Conservation (phyloP, 2,329 filamentous ascomycete species). For the Fusarium sambucinum region DNA sequence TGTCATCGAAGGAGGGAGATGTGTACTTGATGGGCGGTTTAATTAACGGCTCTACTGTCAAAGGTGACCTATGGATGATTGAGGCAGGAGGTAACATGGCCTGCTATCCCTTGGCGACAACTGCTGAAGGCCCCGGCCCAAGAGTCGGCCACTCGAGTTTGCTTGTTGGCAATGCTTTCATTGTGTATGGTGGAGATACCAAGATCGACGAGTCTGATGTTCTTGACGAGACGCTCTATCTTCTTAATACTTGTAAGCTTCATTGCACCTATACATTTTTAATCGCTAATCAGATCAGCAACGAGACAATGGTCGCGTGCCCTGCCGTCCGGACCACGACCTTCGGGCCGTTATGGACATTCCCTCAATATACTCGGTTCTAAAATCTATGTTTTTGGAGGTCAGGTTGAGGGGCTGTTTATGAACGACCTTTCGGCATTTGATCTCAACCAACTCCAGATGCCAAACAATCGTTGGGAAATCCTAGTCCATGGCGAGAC, state of each 20-base stretch:
- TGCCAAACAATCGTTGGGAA: constrained; percentile 93
- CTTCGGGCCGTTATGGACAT: constrained; percentile 93
- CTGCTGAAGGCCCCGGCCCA: constrained; percentile 92
- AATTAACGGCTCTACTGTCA: constrained; percentile 94
- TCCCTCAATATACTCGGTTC: constrained; percentile 96
- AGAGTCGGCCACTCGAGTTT: constrained; percentile 94
- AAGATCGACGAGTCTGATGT: constrained; percentile 94
- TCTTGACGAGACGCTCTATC: constrained; percentile 93
- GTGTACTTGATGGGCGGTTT: constrained; percentile 98
- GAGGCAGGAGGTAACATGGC: constrained; percentile 89
- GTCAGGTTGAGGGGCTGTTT: constrained; percentile 96
- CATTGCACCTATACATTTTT: background rate
- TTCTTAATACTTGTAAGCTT: constrained; percentile 93
- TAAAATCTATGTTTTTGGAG: constrained; percentile 97
- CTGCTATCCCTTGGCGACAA: constrained; percentile 92
- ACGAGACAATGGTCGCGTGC: constrained; percentile 98
- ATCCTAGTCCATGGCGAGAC: constrained; percentile 78
- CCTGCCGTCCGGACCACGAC: constrained; percentile 85
- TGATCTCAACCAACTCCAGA: constrained; percentile 93
- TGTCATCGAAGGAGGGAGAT: constrained; percentile 94
- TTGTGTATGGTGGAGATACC: constrained; percentile 98
- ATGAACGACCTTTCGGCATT: constrained; percentile 98
- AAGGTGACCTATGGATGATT: constrained; percentile 97
- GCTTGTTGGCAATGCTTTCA: constrained; percentile 97
- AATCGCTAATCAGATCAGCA: constrained; percentile 65